These are phyloP conservation scores for Casuarina equisetifolia DNA, from an alignment of 306 rosid species.

Conservation along the genomic window DNA sequence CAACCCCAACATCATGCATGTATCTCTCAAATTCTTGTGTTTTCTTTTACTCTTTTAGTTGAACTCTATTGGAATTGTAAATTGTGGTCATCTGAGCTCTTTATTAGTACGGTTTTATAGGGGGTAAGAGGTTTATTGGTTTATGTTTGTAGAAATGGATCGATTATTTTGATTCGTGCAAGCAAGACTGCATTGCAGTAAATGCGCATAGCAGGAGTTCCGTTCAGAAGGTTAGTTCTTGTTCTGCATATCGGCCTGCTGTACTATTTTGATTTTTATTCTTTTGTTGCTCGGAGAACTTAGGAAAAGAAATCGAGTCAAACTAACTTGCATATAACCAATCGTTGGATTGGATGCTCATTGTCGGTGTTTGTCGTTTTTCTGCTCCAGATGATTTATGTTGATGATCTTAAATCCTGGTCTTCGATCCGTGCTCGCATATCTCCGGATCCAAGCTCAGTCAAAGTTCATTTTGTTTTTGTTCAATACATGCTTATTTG, in stretches of 20 bases:
- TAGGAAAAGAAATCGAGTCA: neutral
- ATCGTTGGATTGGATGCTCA: too few species aligned
- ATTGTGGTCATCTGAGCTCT: neutral
- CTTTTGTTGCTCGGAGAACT: neutral
- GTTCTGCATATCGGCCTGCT: neutral
- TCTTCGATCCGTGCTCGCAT: neutral
- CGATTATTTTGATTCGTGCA: constrained; percentile 52
- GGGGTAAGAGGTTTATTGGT: neutral
- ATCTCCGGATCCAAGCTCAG: neutral
- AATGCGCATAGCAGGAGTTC: constrained; percentile 84
- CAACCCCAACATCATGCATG: constrained; percentile 84
- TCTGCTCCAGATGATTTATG: neutral
- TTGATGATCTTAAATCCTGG: constrained; percentile 1
- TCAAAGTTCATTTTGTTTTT: neutral
- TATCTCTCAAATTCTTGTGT: constrained; percentile 14
- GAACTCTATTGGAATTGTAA: too few species aligned
- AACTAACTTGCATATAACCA: too few species aligned
- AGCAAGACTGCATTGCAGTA: constrained; percentile 70
- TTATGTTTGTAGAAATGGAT: constrained; percentile 67
- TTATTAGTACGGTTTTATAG: neutral
- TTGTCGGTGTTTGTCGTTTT: neutral
- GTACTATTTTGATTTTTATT: neutral
- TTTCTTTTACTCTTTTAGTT: neutral
- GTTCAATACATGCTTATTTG: too few species aligned
- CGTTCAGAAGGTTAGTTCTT: constrained; percentile 52